Percentiles rank a stretch among this genome's conserved stretches.
Evolutionary conservation across 1,284 basidiomycete genomes (phyloP).

Genomic region (Lignosus rhinocerotis): DNA sequence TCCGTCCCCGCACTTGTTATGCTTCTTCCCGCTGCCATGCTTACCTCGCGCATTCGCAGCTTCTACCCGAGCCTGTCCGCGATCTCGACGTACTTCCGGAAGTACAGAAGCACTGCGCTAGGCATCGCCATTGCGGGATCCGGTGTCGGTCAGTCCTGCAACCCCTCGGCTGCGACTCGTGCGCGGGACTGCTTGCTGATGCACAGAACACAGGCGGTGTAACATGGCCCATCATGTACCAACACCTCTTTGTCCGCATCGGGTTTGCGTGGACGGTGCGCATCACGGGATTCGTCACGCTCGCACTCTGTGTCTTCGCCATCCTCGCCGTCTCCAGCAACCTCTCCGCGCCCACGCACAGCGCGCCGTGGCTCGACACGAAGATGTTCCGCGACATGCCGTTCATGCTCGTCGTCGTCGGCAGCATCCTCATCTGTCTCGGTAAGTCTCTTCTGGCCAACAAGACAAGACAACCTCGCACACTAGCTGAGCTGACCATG

Average conservation of each 20-base stretch:
- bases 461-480: background rate
- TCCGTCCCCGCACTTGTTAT: slow-evolving; percentile 20
- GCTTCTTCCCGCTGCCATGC: background rate
- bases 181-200: background rate
- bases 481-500: background rate
- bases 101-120: slow-evolving; percentile 53
- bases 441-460: slow-evolving; percentile 25
- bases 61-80: slow-evolving; percentile 32
- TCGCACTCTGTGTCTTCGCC: slow-evolving; percentile 33
- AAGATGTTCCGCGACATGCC: slow-evolving; percentile 32
- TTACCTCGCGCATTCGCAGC: slow-evolving; percentile 15
- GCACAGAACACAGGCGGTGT: slow-evolving; percentile 52
- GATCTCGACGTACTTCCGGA: slow-evolving; percentile 54
- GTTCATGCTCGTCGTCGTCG: slow-evolving; percentile 32
- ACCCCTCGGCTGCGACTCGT: background rate
- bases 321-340: slow-evolving; percentile 31
- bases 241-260: slow-evolving; percentile 50
- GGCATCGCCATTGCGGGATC: slow-evolving; percentile 46
- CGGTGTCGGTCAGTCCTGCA: slow-evolving; percentile 27
- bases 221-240: slow-evolving; percentile 65
- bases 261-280: slow-evolving; percentile 66
- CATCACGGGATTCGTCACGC: slow-evolving; percentile 35
- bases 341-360: slow-evolving; percentile 13
- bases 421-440: slow-evolving; percentile 35
- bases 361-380: slow-evolving; percentile 29